Conservation (phyloP, 2,329 filamentous ascomycete species). For the Diaporthe batatas region DNA sequence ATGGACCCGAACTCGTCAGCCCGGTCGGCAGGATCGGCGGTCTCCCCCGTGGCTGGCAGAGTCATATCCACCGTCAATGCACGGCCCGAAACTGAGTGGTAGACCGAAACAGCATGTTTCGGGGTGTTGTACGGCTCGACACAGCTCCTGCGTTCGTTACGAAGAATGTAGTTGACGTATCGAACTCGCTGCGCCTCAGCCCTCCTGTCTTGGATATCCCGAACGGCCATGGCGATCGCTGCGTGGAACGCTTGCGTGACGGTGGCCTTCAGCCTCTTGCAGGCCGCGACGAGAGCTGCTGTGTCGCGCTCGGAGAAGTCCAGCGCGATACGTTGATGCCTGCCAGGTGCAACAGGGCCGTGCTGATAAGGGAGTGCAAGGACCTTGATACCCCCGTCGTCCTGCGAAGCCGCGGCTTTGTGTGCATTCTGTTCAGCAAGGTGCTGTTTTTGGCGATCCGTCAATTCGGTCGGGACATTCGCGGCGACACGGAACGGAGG, state of each 20-base stretch:
- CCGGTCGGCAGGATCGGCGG: background rate
- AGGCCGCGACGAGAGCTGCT: background rate
- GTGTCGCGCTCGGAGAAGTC: background rate
- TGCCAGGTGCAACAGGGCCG: background rate
- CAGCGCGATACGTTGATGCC: background rate
- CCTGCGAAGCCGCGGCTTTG: background rate
- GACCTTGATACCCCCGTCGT: background rate
- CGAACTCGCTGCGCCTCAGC: background rate
- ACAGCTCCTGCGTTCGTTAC: constrained; percentile 2
- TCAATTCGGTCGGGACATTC: constrained; percentile 6
- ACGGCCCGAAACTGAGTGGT: background rate
- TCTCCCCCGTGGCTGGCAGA: background rate
- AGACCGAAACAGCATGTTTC: background rate
- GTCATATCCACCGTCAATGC: constrained; percentile 4
- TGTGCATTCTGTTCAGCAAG: background rate
- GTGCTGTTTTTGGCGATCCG: background rate
- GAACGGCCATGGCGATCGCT: background rate
- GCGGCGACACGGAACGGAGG: constrained; percentile 7
- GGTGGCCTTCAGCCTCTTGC: background rate
- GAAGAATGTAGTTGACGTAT: constrained; percentile 6
- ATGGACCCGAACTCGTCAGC: background rate
- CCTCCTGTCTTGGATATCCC: background rate
- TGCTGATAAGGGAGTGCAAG: background rate
- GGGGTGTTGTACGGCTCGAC: background rate
- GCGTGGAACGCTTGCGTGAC: constrained; percentile 5